These are phyloP conservation scores for Metarhizium humberi DNA, from an alignment of 2,329 filamentous ascomycete species.

Conservation along the genomic window DNA sequence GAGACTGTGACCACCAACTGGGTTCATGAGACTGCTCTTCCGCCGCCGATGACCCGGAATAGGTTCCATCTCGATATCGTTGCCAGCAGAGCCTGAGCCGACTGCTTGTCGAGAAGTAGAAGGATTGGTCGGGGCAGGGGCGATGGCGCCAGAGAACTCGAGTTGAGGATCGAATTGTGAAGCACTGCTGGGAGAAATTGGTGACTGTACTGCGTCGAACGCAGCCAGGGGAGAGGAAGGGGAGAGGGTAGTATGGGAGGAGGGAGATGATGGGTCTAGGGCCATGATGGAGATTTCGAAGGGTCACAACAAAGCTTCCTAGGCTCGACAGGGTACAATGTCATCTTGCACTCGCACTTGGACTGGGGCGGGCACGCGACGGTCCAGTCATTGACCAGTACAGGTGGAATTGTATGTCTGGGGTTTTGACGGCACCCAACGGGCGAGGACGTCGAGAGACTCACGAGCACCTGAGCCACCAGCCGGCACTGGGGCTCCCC, in stretches of 20 bases:
- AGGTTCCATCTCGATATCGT: constrained; percentile 48
- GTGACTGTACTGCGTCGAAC: constrained; percentile 1
- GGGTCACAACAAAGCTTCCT: constrained; percentile 1
- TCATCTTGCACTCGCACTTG: not conserved
- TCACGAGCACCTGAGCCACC: no score
- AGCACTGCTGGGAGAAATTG: constrained; percentile 1
- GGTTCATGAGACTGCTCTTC: constrained; percentile 43
- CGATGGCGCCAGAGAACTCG: constrained; percentile 3
- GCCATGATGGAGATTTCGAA: constrained; percentile 8
- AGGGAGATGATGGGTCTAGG: constrained; percentile 2
- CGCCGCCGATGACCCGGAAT: constrained; percentile 45
- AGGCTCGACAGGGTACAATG: constrained; percentile 1
- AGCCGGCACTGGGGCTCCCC: not conserved
- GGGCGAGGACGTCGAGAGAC: not conserved
- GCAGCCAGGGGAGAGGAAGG: not conserved
- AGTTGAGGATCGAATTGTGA: constrained; percentile 1
- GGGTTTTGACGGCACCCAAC: not conserved
- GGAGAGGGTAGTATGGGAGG: not conserved
- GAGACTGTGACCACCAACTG: constrained; percentile 14
- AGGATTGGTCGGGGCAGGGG: constrained; percentile 7
- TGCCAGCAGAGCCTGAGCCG: constrained; percentile 11
- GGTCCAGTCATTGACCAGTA: not conserved
- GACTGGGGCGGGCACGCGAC: not conserved
- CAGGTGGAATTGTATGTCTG: not conserved
- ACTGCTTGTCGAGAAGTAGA: constrained; percentile 9